Base-by-base conservation (phyloP, 768 basidiomycete species). In the Tremella mesenterica region DNA sequence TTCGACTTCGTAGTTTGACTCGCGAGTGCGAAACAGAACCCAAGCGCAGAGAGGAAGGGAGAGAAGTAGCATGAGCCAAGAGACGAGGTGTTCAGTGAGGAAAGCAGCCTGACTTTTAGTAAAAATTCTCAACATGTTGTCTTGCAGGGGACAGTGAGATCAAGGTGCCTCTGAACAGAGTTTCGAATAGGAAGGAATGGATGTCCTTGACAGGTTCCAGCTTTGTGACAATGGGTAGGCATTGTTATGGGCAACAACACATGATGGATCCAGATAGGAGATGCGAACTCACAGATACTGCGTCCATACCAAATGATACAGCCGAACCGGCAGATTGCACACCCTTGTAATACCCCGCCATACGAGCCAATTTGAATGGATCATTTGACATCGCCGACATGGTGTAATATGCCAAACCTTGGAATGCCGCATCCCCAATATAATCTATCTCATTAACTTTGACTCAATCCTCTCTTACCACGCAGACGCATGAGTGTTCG, bases 241-340 rank as follows among this genome's bases (percentile, higher is more conserved):
- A 36, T 12, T 13, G 14, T 34, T 14, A 25, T 49, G 18, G 36
- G 27, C 48, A n/a, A 13, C 5, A 34, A 9, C 10, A 33, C 29
- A 20, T 29, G 5, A 23, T 33, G 10, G 9, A 39, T 18, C 8
- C 29, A n/a, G 14, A 3, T 16, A 31, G 8, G n/a, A 31, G 39
- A 30, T 18, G 16, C 4, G 16, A 7, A 25, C 55, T 53, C 50
- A 60, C 58, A 27, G 52, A 52, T n/a, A 75, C 74, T 1, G 77
- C 77, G 62, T 78, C 77, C 76, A 78, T 77, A 25, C 77, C 77
- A 59, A 74, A 78, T 28, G 68, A 71, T 44, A 75, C 75, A 13
- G 77, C 77, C 16, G 61, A 53, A 20, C 77, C 77, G 38, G 67
- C 67, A 25, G 63, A 65, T 36, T 69, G 67, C 28, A 61, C 61